These are phyloP conservation scores for Cardamine chenopodiifolia DNA, from an alignment of 345 rosid genomes.

Conservation along the genomic window DNA sequence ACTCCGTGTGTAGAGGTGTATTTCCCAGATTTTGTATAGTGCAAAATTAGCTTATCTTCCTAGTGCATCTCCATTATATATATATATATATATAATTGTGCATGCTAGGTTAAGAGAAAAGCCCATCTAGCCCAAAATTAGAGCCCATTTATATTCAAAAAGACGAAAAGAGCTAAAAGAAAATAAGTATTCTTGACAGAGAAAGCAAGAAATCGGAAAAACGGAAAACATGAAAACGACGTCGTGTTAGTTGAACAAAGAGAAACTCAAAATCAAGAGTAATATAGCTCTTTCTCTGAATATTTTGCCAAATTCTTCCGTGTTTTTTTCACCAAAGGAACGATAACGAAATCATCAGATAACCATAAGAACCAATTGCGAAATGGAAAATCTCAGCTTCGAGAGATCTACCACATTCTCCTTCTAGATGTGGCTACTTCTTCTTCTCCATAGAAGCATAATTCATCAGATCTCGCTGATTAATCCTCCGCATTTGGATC, in stretches of 20 bases:
- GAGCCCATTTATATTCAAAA: not conserved
- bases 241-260: not conserved
- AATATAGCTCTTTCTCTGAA: not conserved
- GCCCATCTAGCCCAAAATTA: not conserved
- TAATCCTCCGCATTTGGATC: constrained; percentile 35
- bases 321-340: not conserved
- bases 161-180: too few relatives aligned
- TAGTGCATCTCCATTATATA: too few relatives aligned
- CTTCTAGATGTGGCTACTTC: constrained; percentile 19
- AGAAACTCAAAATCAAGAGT: not conserved
- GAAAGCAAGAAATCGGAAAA: not conserved
- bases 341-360: constrained; percentile 30
- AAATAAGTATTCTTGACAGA: too few relatives aligned
- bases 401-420: constrained; percentile 15
- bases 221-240: not conserved
- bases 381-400: constrained; percentile 18
- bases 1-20: too few relatives aligned
- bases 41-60: too few relatives aligned
- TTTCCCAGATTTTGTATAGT: too few relatives aligned
- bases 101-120: not conserved
- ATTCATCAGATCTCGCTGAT: constrained; percentile 32
- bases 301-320: constrained; percentile 14
- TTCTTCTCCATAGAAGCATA: constrained; percentile 10
- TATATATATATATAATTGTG: too few relatives aligned
- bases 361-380: not conserved